Evolutionary conservation across 495 filamentous ascomycete species (phyloP), one percentile per base, ranked within the genome.

Genomic region (Hypoxylon subgilvum): DNA sequence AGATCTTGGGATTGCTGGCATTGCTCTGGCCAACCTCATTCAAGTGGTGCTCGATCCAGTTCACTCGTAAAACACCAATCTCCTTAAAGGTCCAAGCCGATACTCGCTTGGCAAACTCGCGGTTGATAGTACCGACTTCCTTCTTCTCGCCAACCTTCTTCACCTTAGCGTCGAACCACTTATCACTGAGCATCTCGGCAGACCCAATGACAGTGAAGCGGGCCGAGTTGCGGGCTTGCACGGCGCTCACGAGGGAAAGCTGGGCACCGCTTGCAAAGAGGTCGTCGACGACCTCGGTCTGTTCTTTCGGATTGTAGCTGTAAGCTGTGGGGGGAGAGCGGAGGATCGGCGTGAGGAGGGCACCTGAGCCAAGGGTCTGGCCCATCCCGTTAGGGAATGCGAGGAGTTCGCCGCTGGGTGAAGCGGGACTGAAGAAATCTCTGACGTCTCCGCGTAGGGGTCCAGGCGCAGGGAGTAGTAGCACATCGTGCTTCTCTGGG

Each of bases 1-100:
- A 98, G 65, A 97, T 96, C 34, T 72, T 84, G 21, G 94, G 92
- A 75, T 96, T 96, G 31, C 79, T 79, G 44, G 77, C 75, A 48
- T 81, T 80, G 54, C 77, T 78, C 28, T 56, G 72, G 38, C 69
- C 72, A 12, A 61, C 76, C 69, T 86, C 83, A 67, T 82, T 76
- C 35, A 94, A 79, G 67, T 88, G 84, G 74, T 98, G 94, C 71
- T 88, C 82, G 46, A 97, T 82, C 69, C 84, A 86, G 57, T 88
- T 88, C 52, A 96, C 91, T 65, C 89, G 87, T 57, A 97, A 74
- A 8, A 98, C 90, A 61, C 94, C 94, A 48, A 82, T 83, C 76
- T 98, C 94, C 75, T 93, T 86, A 80, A 98, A 98, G 0, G 91
- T 88, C 95, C 95, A 98, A 12, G 79, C 86, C 12, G 88, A 86